Percentiles rank a stretch among this genome's conserved stretches.
Conservation (phyloP, 1,284 basidiomycete genomes). For the Cryptococcus sp. region DNA sequence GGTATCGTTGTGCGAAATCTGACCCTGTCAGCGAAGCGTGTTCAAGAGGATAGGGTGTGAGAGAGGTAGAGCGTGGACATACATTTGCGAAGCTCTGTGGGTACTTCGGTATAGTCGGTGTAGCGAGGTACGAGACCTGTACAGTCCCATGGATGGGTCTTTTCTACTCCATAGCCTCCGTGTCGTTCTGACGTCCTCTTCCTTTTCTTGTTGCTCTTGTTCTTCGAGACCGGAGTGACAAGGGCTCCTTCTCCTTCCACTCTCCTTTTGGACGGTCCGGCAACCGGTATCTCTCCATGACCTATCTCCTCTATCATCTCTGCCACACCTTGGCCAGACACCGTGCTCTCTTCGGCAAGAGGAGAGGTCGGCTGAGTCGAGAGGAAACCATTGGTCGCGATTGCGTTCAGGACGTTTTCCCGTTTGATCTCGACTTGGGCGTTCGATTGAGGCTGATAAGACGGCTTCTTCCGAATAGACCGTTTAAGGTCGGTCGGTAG, state of each 20-base stretch:
- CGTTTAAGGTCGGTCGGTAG: conserved; percentile 33
- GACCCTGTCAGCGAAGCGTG: conserved; percentile 9
- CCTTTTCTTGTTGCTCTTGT: conserved; percentile 5
- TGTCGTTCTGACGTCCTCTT: conserved; percentile 11
- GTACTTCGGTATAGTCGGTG: conserved; percentile 59
- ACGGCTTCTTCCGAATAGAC: conserved; percentile 24
- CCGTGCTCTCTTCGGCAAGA: too few species aligned
- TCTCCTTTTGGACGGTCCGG: neutral
- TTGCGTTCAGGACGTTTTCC: conserved; percentile 1
- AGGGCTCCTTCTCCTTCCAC: too few species aligned
- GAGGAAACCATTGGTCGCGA: conserved; percentile 6
- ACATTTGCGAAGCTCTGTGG: conserved; percentile 75
- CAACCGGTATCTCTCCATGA: too few species aligned
- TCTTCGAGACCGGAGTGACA: neutral
- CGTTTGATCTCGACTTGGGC: conserved; percentile 4
- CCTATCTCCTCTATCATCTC: too few species aligned
- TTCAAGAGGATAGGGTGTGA: neutral
- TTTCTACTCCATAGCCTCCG: too few species aligned
- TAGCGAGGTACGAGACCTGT: conserved; percentile 67
- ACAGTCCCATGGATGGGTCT: conserved; percentile 56
- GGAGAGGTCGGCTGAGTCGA: conserved; percentile 11
- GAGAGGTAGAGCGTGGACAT: conserved; percentile 39
- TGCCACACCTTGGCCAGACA: too few species aligned
- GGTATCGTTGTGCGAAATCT: conserved; percentile 81
- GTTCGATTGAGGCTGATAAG: neutral